phyloP scores from a whole-genome alignment of 2,329 filamentous ascomycete species.

The Cercospora sp. region DNA sequence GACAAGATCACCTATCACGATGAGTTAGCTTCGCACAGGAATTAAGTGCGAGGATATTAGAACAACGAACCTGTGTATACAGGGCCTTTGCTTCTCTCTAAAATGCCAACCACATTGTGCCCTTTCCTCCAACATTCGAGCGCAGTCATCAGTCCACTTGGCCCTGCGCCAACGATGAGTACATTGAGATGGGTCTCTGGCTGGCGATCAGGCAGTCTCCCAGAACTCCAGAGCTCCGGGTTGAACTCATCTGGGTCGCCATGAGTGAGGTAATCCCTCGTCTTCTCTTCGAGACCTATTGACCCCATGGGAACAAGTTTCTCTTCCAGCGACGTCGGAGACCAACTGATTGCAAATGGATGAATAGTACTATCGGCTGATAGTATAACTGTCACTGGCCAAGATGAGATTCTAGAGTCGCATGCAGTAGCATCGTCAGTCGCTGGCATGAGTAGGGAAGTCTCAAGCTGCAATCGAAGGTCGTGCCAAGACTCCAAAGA shows the following conservation, averaged over 20 bases:
- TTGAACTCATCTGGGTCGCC: background rate
- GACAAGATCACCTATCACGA: background rate
- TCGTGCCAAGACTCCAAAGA: background rate
- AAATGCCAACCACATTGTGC: constrained; percentile 15
- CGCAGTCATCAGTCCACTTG: constrained; percentile 20
- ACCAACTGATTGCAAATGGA: background rate
- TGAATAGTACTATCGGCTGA: background rate
- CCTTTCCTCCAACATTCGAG: constrained; percentile 27
- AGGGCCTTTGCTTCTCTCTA: background rate
- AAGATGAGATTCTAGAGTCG: background rate
- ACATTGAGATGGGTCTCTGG: constrained; percentile 17
- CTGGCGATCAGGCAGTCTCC: background rate
- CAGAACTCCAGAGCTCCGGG: background rate
- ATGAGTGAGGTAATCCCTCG: background rate
- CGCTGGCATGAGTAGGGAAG: background rate
- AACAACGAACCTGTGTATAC: background rate
- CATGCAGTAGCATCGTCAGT: background rate
- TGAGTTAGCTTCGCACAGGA: background rate
- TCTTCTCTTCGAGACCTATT: background rate
- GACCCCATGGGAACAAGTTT: background rate
- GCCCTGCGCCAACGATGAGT: constrained; percentile 23
- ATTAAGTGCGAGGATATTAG: background rate
- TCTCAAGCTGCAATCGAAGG: background rate
- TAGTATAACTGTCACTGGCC: background rate
- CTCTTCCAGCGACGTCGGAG: background rate